phyloP scores from a whole-genome alignment of 345 rosid genomes.

The Moringa oleifera region DNA sequence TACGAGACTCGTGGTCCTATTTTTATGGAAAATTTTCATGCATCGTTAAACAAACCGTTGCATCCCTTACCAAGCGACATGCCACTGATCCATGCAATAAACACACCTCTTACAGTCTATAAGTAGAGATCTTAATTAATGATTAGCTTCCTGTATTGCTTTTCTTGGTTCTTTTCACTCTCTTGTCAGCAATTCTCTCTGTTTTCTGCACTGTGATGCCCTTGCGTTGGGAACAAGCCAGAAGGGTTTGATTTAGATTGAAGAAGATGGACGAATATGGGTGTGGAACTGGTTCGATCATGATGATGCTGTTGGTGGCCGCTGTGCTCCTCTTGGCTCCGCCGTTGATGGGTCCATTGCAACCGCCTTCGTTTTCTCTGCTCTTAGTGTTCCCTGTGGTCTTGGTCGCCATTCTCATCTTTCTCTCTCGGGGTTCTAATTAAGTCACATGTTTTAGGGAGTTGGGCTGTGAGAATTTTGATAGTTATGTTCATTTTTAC shows the following conservation, averaged over 20 bases:
- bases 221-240: too few species aligned
- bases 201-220: too few species aligned
- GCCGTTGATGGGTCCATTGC: constrained; percentile 22
- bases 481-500: too few species aligned
- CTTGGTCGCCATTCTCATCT: constrained; percentile 19
- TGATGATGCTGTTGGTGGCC: constrained; percentile 21
- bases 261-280: constrained; percentile 23
- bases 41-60: background rate
- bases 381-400: constrained; percentile 19
- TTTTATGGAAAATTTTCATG: too few species aligned
- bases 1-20: too few species aligned
- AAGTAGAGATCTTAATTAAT: background rate
- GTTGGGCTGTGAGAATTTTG: too few species aligned
- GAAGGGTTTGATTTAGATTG: too few species aligned
- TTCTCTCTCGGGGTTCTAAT: constrained; percentile 23
- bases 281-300: constrained; percentile 18
- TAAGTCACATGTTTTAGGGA: too few species aligned
- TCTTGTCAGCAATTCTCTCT: background rate
- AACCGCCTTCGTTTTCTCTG: constrained; percentile 23
- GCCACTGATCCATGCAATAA: background rate
- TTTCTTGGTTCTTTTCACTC: too few species aligned
- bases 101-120: background rate
- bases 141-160: too few species aligned
- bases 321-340: constrained; percentile 26
- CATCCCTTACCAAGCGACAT: background rate